A percentile compares a stretch with the other conserved stretches of the same genome.
Conservation (phyloP, 345 rosid species). For the Fremontodendron californicum region DNA sequence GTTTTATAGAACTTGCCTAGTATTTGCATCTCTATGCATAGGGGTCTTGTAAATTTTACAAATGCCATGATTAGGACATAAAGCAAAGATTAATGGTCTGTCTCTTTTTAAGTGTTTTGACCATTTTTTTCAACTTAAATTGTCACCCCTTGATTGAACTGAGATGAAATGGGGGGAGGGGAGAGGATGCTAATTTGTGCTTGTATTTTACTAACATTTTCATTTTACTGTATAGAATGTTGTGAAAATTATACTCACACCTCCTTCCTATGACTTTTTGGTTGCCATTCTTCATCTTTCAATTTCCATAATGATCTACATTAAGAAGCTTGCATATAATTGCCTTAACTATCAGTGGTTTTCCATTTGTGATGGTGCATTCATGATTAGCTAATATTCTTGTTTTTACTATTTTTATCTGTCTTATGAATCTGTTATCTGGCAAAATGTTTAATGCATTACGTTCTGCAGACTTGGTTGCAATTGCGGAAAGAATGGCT, state of each 20-base stretch:
- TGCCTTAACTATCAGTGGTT: neutral
- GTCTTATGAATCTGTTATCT: neutral
- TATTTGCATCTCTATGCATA: neutral
- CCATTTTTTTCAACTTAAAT: neutral
- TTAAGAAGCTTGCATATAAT: neutral
- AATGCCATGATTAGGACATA: neutral
- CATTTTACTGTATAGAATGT: neutral
- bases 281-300: conserved; percentile 3
- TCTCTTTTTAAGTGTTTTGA: neutral
- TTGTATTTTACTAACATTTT: neutral
- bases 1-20: neutral
- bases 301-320: neutral
- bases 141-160: neutral
- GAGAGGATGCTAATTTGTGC: neutral
- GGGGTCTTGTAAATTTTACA: neutral
- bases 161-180: neutral
- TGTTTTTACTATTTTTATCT: neutral
- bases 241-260: neutral
- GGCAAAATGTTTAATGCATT: neutral
- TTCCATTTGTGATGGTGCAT: neutral
- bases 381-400: neutral
- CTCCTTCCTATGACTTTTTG: neutral
- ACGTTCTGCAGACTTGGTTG: conserved; percentile 68
- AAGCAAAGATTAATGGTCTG: neutral
- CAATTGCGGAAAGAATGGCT: conserved; percentile 90